Evolutionary conservation across 441 rosid species (phyloP).

Genomic region (Flueggea neowawraea): DNA sequence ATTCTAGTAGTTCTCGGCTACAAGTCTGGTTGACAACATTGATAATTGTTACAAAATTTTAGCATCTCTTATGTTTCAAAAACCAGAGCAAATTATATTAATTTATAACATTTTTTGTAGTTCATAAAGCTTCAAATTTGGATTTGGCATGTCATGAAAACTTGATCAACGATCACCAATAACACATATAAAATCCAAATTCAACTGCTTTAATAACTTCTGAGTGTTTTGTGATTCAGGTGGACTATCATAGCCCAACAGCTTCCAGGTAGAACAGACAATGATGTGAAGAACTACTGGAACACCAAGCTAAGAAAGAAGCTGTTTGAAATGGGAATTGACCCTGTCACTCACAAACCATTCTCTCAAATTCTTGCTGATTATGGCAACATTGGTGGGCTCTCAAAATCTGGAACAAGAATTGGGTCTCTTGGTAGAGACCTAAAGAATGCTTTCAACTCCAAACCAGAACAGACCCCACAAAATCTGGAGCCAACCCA

Average conservation of each 20-base stretch:
- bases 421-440: conserved; percentile 44
- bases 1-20: too few species aligned
- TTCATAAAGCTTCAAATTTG: too few species aligned
- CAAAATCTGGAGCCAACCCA: conserved; percentile 25
- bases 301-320: conserved; percentile 93
- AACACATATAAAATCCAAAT: too few species aligned
- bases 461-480: conserved; percentile 27
- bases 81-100: too few species aligned
- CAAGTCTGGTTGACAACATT: too few species aligned
- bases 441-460: conserved; percentile 26
- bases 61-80: too few species aligned
- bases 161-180: too few species aligned
- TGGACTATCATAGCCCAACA: conserved; percentile 95
- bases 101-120: too few species aligned
- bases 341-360: conserved; percentile 97
- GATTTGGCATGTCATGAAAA: too few species aligned
- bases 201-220: neutral
- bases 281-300: conserved; percentile 94
- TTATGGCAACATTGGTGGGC: conserved; percentile 25
- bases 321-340: conserved; percentile 95
- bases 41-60: too few species aligned
- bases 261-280: conserved; percentile 91
- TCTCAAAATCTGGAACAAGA: conserved; percentile 15
- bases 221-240: conserved; percentile 27
- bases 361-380: conserved; percentile 59